These are phyloP conservation scores for Fusarium proliferatum DNA, from an alignment of 2,329 filamentous ascomycete species.

Conservation along the genomic window DNA sequence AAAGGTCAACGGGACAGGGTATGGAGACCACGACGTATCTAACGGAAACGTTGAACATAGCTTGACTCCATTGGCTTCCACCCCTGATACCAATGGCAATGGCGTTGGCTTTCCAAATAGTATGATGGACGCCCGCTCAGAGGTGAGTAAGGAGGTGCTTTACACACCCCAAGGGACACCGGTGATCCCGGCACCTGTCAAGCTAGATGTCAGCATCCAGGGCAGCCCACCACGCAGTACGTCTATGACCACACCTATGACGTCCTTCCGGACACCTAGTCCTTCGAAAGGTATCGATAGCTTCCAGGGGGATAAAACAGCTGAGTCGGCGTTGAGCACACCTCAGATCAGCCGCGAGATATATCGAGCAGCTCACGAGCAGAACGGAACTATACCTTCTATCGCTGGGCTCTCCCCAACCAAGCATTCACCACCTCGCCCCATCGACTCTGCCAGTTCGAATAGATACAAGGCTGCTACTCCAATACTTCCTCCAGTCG, in stretches of 20 bases:
- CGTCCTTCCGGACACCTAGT: conserved; percentile 38
- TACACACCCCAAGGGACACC: conserved; percentile 25
- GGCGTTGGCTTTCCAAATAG: conserved; percentile 12
- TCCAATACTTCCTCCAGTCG: conserved; percentile 65
- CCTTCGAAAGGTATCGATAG: conserved; percentile 41
- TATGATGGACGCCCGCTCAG: conserved; percentile 1
- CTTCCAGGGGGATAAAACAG: conserved; percentile 37
- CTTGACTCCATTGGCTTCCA: conserved; percentile 18
- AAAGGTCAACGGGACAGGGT: background rate
- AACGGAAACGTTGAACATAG: conserved; percentile 25
- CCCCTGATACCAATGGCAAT: conserved; percentile 25
- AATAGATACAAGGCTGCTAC: conserved; percentile 51
- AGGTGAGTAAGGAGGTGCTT: conserved; percentile 13
- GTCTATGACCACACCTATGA: conserved; percentile 30
- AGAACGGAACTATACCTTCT: conserved; percentile 54
- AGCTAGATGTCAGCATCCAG: conserved; percentile 33
- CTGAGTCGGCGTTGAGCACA: conserved; percentile 44
- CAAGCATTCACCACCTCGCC: conserved; percentile 62
- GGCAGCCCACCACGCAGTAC: conserved; percentile 15
- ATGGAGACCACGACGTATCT: conserved; percentile 3
- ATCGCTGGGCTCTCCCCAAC: conserved; percentile 63
- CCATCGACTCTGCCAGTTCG: conserved; percentile 44
- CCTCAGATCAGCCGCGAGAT: conserved; percentile 45
- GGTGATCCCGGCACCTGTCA: conserved; percentile 41
- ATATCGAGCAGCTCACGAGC: conserved; percentile 41